Evolutionary conservation across 148 eudicot genomes (phyloP), one percentile per base, ranked within the genome.

Genomic region (Hydrangea macrophylla): DNA sequence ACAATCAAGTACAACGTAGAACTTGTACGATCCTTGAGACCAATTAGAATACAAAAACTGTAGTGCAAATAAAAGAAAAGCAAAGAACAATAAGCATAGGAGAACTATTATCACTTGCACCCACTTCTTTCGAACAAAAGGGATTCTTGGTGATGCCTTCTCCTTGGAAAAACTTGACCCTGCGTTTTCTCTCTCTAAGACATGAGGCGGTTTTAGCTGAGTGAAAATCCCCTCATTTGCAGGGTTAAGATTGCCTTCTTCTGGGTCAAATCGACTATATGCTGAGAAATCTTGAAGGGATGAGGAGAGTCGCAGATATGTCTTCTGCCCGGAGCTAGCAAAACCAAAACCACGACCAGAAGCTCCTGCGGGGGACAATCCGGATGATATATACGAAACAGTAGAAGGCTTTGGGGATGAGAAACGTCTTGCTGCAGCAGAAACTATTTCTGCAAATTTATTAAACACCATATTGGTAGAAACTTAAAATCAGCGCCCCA

Each of bases 201-300:
- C 62, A 58, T 77, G 72, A 70, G 74, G 78, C 48, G 70, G 82
- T 72, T 76, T 81, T 64, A 69, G 71, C 71, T 77, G 73, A 54
- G 39, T 45, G 59, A 62, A 62, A 61, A 50, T 71, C 55, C 57
- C 65, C 59, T 79, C 78, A 55, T 40, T 62, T 72, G 71, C 82
- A 74, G 73, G 61, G 64, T 36, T 76, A 56, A 69, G 57, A 69
- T 83, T 81, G 54, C 83, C 80, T 18, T 45, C 80, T 74, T 84
- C 97, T 23, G 73, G 75, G 78, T 89, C 90, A 62, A 83, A 75
- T 15, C 55, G 90, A 62, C 78, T 80, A 77, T 87, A 95, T 69
- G 78, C 76, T 61, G 96, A 87, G 50, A 95, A 74, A 81, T 95
- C 99, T 86, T 95, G 99, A 26, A 91, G 88, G 61, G 99, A 95